Base-by-base conservation (phyloP, 345 rosid species). In the Boechera retrofracta region DNA sequence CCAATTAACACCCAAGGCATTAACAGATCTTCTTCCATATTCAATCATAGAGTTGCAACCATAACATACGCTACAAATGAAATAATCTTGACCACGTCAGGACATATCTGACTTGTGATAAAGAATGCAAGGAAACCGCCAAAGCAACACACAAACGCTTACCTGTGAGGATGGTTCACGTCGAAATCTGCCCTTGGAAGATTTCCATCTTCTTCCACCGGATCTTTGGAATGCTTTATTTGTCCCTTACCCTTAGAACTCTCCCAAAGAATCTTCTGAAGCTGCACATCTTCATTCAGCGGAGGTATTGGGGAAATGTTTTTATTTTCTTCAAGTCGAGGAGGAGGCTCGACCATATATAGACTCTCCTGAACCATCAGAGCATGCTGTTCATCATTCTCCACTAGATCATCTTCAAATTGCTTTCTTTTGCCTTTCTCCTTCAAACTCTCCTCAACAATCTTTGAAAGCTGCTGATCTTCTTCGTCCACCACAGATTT, bases 361-460 rank as follows among this genome's bases (percentile, higher is more conserved):
- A 91, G 71, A 80, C 96, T 89, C 73, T 84, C 87, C 74, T 91
- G 92, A 64, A 91, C 15, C 61, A 86, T 87, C 79, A 54, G 84
- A 45, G 97, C 96, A 47, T 89, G 84, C 57, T 77, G 82, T 81
- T 89, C 87, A 78, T 91, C 97, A 65, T 91, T 89, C 80, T 89
- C 90, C 64, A 82, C 49, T 76, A 87, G 96, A 77, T 84, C 72
- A 64, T 41, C 56, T 72, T 55, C 78, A 18, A 44, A 53, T 32
- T 4, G 48, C 15, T 38, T 61, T 7, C 32, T 57, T 63, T 86
- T 54, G 18, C 52, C 85, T 87, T 42, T 83, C 73, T 44, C 82
- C 80, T 15, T 81, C 79, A 47, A 38, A 44, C 53, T 79, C 79
- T 53, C 36, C 44, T 53, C 13, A 36, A 38, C 13, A 59, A 81